Base-by-base conservation (phyloP, 352 stramenopile species). In the Globisporangium paroecandrum region DNA sequence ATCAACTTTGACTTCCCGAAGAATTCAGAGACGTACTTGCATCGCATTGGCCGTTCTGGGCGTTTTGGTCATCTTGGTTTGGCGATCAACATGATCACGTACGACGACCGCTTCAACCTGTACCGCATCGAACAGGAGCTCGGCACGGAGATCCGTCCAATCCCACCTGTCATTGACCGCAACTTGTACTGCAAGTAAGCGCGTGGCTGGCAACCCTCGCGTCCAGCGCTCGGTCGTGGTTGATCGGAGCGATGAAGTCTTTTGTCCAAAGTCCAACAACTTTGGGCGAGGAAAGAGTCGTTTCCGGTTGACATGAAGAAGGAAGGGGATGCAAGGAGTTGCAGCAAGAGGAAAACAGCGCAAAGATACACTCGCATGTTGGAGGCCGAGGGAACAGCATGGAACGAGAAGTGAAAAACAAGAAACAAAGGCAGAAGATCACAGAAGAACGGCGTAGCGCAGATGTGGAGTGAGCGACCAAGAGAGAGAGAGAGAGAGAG, bases 1-100 rank as follows among this genome's bases (percentile, higher is more conserved):
- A 99, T 99, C 81, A 99, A 99, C 83, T 99, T 99, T 77, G 98
- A 99, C 83, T 99, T 99, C 77, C 98, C 98, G 13, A 99, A 99
- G 80, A 99, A 99, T 81, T 98, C 92, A 29, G 98, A 99, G 81
- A 99, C 97, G 24, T 99, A 99, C 68, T 83, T 99, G 55, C 98
- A 99, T 77, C 94, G 98, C 57, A 99, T 99, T 69, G 98, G 98
- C 70, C 89, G 98, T 58, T 99, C 97, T 12, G 98, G 98, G 60
- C 91, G 98, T 36, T 99, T 99, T 72, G 98, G 98, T 18, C 98
- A 99, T 77, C 86, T 99, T 55, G 98, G 98, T 74, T 86, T 99
- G 46, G 98, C 98, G 27, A 98, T 99, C 76, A 99, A 99, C 75
- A 96, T 99, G 73, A 99, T 99, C 77, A 99, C 98, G 55, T 98